Percentiles rank a stretch among this genome's conserved stretches.
Evolutionary conservation across 1,284 basidiomycete species (phyloP).

Genomic region (Fereydounia khargensis): DNA sequence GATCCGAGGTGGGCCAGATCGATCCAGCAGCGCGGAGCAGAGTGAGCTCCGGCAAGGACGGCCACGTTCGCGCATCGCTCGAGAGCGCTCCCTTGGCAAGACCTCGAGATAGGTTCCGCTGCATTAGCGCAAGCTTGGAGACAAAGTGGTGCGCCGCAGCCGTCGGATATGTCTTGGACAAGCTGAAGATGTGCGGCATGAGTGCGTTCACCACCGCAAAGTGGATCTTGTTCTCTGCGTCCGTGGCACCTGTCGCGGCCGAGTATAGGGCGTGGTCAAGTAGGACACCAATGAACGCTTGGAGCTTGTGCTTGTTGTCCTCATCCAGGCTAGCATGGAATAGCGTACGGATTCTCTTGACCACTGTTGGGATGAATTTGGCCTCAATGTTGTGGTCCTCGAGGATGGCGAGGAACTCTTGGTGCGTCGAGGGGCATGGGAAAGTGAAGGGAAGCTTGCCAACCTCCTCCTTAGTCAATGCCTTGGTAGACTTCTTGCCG

Average conservation of each 20-base stretch:
- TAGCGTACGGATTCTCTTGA: constrained; percentile 85
- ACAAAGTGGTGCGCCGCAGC: constrained; percentile 77
- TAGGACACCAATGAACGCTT: constrained; percentile 71
- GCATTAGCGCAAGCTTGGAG: constrained; percentile 81
- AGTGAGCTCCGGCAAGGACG: constrained; percentile 75
- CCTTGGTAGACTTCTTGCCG: neutral
- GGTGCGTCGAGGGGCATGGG: constrained; percentile 78
- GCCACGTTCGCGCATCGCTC: constrained; percentile 77
- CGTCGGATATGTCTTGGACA: constrained; percentile 78
- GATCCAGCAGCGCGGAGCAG: constrained; percentile 77
- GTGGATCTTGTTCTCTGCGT: constrained; percentile 63
- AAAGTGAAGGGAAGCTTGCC: constrained; percentile 78
- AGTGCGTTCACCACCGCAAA: constrained; percentile 69
- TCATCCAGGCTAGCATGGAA: constrained; percentile 86
- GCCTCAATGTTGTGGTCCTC: constrained; percentile 63
- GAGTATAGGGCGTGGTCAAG: constrained; percentile 82
- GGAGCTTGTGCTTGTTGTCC: constrained; percentile 80
- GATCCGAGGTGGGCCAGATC: constrained; percentile 91
- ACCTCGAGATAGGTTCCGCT: constrained; percentile 87
- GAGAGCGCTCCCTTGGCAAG: constrained; percentile 72
- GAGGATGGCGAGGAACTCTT: constrained; percentile 81
- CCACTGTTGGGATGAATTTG: constrained; percentile 72
- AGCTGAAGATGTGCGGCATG: constrained; percentile 76
- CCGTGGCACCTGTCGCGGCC: constrained; percentile 3
- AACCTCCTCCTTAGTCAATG: constrained; percentile 1